phyloP scores from a whole-genome alignment of 1,284 basidiomycete genomes.

The Apiotrichum montevideense region DNA sequence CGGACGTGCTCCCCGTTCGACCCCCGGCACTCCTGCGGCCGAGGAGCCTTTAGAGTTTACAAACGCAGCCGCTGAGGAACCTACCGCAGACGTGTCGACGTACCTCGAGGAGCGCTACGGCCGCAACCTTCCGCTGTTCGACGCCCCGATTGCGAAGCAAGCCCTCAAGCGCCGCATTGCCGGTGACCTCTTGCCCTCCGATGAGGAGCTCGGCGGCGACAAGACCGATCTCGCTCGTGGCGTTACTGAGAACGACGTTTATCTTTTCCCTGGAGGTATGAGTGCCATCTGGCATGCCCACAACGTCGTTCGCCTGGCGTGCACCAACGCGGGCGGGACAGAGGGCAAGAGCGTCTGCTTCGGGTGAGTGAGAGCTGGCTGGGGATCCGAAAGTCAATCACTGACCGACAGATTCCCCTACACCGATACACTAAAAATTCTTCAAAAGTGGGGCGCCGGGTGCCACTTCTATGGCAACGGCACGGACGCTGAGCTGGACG shows the following conservation, averaged over 20 bases:
- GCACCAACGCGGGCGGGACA: constrained; percentile 33
- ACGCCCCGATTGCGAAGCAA: constrained; percentile 71
- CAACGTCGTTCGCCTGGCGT: constrained; percentile 58
- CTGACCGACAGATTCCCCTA: constrained; percentile 64
- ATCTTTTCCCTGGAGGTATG: constrained; percentile 83
- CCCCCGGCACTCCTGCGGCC: constrained; percentile 11
- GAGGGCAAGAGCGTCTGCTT: constrained; percentile 84
- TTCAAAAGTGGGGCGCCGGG: constrained; percentile 96
- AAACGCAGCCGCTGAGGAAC: constrained; percentile 34
- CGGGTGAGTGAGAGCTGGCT: constrained; percentile 47
- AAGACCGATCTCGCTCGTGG: constrained; percentile 33
- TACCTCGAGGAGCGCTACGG: constrained; percentile 92
- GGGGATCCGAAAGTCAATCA: too few species aligned
- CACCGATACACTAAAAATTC: constrained; percentile 91
- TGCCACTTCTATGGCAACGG: constrained; percentile 86
- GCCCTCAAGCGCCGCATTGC: constrained; percentile 84
- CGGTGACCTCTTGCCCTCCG: constrained; percentile 69
- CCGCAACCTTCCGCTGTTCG: constrained; percentile 73
- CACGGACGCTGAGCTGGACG: constrained; percentile 65
- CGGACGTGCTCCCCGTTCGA: constrained; percentile 12
- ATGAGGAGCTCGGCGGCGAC: constrained; percentile 28
- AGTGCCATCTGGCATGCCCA: constrained; percentile 88
- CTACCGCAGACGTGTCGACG: constrained; percentile 49
- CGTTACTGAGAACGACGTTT: constrained; percentile 79
- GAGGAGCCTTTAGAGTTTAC: constrained; percentile 15